These are phyloP conservation scores for Naganishia antarctica DNA, from an alignment of 768 basidiomycete species.

Conservation along the genomic window DNA sequence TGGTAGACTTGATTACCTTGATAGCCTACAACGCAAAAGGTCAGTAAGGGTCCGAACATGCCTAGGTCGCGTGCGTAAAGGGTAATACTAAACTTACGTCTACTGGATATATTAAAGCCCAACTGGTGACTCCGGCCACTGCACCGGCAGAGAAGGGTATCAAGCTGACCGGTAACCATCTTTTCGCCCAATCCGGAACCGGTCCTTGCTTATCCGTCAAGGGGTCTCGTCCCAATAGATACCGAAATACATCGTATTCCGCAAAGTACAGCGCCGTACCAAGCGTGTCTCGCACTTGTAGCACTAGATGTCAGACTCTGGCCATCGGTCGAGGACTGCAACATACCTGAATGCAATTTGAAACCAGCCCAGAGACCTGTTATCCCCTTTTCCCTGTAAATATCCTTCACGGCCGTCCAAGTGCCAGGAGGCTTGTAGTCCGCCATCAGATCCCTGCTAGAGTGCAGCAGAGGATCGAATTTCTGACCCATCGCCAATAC, in stretches of 20 bases:
- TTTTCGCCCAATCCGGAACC: constrained; percentile 46
- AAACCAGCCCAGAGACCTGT: constrained; percentile 29
- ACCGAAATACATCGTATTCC: constrained; percentile 87
- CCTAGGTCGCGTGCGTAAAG: not conserved
- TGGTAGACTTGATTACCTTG: not conserved
- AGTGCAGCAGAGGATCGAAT: constrained; percentile 1
- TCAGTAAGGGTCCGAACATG: constrained; percentile 44
- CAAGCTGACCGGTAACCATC: constrained; percentile 73
- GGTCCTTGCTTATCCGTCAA: constrained; percentile 38
- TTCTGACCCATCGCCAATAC: constrained; percentile 15
- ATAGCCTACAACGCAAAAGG: constrained; percentile 40
- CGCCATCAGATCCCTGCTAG: constrained; percentile 22
- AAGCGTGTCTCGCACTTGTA: constrained; percentile 77
- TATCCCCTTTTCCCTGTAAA: constrained; percentile 53
- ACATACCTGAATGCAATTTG: constrained; percentile 26
- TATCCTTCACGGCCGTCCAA: constrained; percentile 70
- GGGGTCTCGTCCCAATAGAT: constrained; percentile 65
- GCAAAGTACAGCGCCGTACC: constrained; percentile 90
- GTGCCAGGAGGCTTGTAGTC: constrained; percentile 68
- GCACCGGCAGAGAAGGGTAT: constrained; percentile 89
- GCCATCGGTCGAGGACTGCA: not conserved
- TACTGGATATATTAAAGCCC: constrained; percentile 85
- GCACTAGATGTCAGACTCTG: not conserved
- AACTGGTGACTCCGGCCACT: constrained; percentile 70
- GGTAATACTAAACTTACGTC: constrained; percentile 59